phyloP scores from a whole-genome alignment of 106 monocot species.

The Posidonia australis region DNA sequence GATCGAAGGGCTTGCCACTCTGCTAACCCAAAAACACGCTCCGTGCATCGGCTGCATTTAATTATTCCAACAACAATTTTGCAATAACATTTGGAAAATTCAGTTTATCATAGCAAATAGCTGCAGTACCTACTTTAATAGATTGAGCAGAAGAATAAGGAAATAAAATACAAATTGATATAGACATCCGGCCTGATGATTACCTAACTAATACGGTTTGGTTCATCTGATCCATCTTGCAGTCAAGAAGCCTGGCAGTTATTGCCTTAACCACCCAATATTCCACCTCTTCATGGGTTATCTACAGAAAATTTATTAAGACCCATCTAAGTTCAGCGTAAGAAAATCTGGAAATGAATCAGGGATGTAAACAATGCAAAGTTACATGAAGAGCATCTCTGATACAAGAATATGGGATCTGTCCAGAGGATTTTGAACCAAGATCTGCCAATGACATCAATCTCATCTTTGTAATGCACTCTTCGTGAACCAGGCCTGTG shows the following conservation, averaged over 20 bases:
- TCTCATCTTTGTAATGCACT: slow-evolving; percentile 85
- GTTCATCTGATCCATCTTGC: slow-evolving; percentile 94
- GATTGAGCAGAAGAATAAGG: no score
- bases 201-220: slow-evolving; percentile 75
- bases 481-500: slow-evolving; percentile 79
- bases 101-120: no score
- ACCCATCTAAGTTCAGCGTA: neutral
- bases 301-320: slow-evolving; percentile 22
- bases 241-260: slow-evolving; percentile 59
- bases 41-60: slow-evolving; percentile 60
- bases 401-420: slow-evolving; percentile 72
- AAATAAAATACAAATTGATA: neutral
- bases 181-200: neutral
- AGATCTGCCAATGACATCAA: slow-evolving; percentile 74
- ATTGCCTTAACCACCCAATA: slow-evolving; percentile 92
- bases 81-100: neutral
- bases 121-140: no score
- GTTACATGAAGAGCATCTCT: slow-evolving; percentile 65
- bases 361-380: neutral
- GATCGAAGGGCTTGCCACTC: slow-evolving; percentile 74
- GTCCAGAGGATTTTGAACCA: slow-evolving; percentile 38
- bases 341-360: neutral
- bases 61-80: neutral
- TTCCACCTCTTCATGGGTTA: slow-evolving; percentile 83
- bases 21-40: slow-evolving; percentile 61